Evolutionary conservation across 2,329 filamentous ascomycete genomes (phyloP).

Genomic region (Delphinella strobiligena): DNA sequence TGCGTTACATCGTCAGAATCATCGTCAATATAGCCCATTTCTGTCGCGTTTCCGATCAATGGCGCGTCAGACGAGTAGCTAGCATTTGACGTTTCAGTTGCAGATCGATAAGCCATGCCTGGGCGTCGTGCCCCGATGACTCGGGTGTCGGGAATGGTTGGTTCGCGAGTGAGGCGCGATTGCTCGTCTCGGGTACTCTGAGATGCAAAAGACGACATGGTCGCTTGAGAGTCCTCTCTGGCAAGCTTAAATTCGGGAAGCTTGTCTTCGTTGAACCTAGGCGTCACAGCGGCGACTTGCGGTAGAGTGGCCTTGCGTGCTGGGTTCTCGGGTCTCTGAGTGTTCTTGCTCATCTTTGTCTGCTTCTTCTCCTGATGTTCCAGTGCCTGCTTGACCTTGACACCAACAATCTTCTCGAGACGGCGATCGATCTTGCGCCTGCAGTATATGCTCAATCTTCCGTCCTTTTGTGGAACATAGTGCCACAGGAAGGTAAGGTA

Average conservation of each 20-base stretch:
- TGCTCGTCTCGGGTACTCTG: not conserved
- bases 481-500: conserved; percentile 88
- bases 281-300: conserved; percentile 35
- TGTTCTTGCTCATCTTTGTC: conserved; percentile 42
- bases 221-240: conserved; percentile 21
- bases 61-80: conserved; percentile 55
- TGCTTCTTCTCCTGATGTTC: conserved; percentile 55
- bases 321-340: conserved; percentile 25
- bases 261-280: conserved; percentile 38
- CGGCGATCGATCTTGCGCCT: conserved; percentile 81
- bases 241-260: conserved; percentile 22
- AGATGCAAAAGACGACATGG: not conserved
- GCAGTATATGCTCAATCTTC: conserved; percentile 73
- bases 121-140: conserved; percentile 17
- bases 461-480: conserved; percentile 74
- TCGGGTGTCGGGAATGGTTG: conserved; percentile 1
- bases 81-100: conserved; percentile 43
- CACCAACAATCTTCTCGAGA: conserved; percentile 70
- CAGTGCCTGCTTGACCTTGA: conserved; percentile 79
- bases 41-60: conserved; percentile 46
- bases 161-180: not conserved
- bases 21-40: conserved; percentile 38
- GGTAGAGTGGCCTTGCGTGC: conserved; percentile 32
- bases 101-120: conserved; percentile 23
- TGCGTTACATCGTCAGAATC: conserved; percentile 1